Percentiles rank a stretch among this genome's conserved stretches.
Evolutionary conservation across 2,329 filamentous ascomycete genomes (phyloP).

Genomic region (Stachybotrys chlorohalonatus): DNA sequence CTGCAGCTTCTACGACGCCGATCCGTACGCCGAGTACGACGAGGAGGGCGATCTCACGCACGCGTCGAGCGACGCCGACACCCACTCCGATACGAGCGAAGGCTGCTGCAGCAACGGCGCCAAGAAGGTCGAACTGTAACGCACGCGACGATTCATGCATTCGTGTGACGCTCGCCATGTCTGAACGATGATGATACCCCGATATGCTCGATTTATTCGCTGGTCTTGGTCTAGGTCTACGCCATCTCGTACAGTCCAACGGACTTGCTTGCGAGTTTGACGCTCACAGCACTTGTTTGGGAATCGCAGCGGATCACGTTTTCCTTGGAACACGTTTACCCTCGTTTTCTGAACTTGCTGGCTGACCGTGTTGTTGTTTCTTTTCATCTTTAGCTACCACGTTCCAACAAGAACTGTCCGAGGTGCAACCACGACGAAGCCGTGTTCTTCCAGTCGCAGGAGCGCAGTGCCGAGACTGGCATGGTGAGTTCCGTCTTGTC

Average conservation of each 20-base stretch:
- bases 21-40: conserved; percentile 28
- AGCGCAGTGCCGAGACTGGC: conserved; percentile 91
- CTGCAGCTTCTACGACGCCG: conserved; percentile 17
- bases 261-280: background rate
- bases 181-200: background rate
- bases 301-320: conserved; percentile 8
- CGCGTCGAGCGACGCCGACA: conserved; percentile 12
- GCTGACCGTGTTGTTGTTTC: conserved; percentile 33
- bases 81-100: conserved; percentile 8
- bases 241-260: too few species aligned
- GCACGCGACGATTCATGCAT: conserved; percentile 1
- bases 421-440: conserved; percentile 80
- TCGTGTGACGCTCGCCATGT: background rate
- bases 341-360: conserved; percentile 19
- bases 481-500: conserved; percentile 60
- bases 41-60: conserved; percentile 18
- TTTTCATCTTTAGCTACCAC: conserved; percentile 64
- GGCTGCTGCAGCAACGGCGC: conserved; percentile 12
- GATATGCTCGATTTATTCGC: background rate
- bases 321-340: conserved; percentile 17
- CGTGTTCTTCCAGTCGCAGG: conserved; percentile 98
- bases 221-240: too few species aligned
- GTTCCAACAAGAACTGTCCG: conserved; percentile 78
- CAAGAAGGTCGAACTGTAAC: conserved; percentile 11
- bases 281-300: background rate